These are phyloP conservation scores for Coniophora puteana DNA, from an alignment of 1,284 basidiomycete species.

Conservation along the genomic window DNA sequence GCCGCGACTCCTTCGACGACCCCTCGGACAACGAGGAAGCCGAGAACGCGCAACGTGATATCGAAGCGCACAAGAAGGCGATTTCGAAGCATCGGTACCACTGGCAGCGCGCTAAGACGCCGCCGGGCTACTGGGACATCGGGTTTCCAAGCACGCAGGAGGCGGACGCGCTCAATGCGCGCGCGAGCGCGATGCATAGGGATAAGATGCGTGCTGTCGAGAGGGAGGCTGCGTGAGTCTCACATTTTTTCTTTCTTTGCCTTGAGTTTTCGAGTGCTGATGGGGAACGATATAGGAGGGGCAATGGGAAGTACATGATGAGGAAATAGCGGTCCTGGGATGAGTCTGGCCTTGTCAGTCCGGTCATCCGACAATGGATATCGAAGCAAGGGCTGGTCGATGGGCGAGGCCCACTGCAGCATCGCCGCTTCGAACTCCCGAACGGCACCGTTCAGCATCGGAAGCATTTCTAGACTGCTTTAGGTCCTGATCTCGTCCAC, in stretches of 20 bases:
- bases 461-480: no score
- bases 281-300: constrained; percentile 14
- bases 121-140: constrained; percentile 86
- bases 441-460: no score
- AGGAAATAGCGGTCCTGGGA: no score
- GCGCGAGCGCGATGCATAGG: constrained; percentile 67
- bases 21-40: constrained; percentile 13
- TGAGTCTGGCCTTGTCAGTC: no score
- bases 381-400: no score
- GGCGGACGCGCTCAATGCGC: constrained; percentile 67
- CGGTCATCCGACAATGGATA: no score
- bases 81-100: constrained; percentile 78
- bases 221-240: constrained; percentile 50
- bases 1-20: constrained; percentile 3
- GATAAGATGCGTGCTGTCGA: constrained; percentile 56
- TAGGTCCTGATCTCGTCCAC: no score
- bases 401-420: no score
- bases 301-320: constrained; percentile 25
- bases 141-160: constrained; percentile 86
- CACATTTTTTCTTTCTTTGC: background rate
- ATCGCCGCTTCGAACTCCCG: no score
- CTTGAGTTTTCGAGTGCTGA: constrained; percentile 6
- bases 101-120: constrained; percentile 71
- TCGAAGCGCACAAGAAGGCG: constrained; percentile 62
- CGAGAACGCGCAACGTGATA: constrained; percentile 26